A percentile compares a stretch with the other conserved stretches of the same genome.
These are phyloP conservation scores for Diaporthe caulivora DNA, from an alignment of 2,329 filamentous ascomycete species.

Conservation along the genomic window DNA sequence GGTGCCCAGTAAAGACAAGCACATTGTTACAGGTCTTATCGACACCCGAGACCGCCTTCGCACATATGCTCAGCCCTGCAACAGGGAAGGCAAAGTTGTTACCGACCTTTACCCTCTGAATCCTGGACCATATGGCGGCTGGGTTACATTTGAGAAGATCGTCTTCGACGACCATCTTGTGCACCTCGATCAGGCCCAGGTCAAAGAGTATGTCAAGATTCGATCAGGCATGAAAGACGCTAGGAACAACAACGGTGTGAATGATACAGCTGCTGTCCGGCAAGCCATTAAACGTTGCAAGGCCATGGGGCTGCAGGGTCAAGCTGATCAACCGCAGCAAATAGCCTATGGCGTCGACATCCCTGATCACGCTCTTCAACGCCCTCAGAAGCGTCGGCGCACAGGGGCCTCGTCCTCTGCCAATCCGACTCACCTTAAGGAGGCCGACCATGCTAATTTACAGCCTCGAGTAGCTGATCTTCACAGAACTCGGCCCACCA, in stretches of 20 bases:
- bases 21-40: constrained; percentile 73
- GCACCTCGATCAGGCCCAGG: constrained; percentile 65
- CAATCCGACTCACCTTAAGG: constrained; percentile 3
- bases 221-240: constrained; percentile 56
- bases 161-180: constrained; percentile 70
- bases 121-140: constrained; percentile 71
- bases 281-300: constrained; percentile 61
- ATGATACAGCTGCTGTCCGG: constrained; percentile 58
- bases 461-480: constrained; percentile 53
- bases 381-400: constrained; percentile 63
- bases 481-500: constrained; percentile 66
- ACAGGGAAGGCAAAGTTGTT: constrained; percentile 61
- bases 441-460: background rate
- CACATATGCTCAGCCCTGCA: constrained; percentile 67
- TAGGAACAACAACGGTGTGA: constrained; percentile 53
- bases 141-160: constrained; percentile 73
- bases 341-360: constrained; percentile 66
- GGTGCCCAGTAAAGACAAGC: constrained; percentile 63
- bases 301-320: constrained; percentile 53
- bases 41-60: constrained; percentile 72
- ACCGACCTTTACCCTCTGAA: constrained; percentile 62
- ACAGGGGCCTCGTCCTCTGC: constrained; percentile 46
- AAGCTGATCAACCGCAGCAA: constrained; percentile 55
- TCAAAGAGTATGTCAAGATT: constrained; percentile 74
- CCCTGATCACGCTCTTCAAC: constrained; percentile 56